Conservation (phyloP, 257 asterid species). For the Parsonsia alboflavescens region DNA sequence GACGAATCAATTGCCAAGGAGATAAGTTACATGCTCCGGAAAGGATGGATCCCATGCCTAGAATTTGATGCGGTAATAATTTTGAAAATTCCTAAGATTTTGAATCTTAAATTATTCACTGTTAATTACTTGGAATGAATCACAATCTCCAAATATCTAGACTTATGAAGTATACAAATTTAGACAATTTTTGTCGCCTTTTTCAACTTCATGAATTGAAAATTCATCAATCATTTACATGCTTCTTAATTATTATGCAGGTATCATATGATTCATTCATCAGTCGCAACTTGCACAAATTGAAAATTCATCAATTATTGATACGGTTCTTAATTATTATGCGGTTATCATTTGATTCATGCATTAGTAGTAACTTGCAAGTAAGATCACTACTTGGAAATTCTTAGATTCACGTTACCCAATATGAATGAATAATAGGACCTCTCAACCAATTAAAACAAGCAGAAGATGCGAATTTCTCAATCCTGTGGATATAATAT, state of each 20-base stretch:
- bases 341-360: not conserved
- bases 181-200: not conserved
- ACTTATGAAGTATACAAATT: too few relatives aligned
- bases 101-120: too few relatives aligned
- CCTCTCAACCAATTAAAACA: too few relatives aligned
- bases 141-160: too few relatives aligned
- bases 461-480: not conserved
- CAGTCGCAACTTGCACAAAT: not conserved
- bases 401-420: not conserved
- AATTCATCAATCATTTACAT: not conserved
- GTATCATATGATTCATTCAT: not conserved
- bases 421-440: not conserved
- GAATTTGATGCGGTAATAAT: slow-evolving; percentile 54
- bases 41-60: slow-evolving; percentile 52
- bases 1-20: slow-evolving; percentile 42
- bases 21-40: slow-evolving; percentile 41
- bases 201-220: not conserved
- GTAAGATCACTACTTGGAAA: not conserved
- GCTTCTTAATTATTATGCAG: not conserved
- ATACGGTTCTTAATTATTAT: not conserved
- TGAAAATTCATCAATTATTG: not conserved
- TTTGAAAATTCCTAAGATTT: too few relatives aligned
- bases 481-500: too few relatives aligned
- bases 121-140: too few relatives aligned
- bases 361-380: too few relatives aligned